Evolutionary conservation across 768 basidiomycete genomes (phyloP), one percentile per base, ranked within the genome.

Genomic region (Calocybe cyanea): DNA sequence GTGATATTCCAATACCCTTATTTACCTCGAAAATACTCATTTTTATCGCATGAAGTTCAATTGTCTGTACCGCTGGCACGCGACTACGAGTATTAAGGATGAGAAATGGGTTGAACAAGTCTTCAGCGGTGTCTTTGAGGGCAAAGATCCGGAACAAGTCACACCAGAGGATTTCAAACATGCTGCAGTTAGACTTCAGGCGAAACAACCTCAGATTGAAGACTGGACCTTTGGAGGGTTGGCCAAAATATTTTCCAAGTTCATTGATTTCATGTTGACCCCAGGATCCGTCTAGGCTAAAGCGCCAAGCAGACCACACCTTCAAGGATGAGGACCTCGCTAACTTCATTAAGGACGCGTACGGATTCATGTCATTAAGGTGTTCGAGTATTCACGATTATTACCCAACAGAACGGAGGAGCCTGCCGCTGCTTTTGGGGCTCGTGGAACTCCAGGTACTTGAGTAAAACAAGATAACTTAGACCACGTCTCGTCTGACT

Each of bases 11-110:
- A 3, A 30, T 4, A 15, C 15, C 21, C 17, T 10, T 15, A 14
- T 11, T n/a, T 23, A 31, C 11, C 38, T 36, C 23, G 31, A 33
- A 14, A 45, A 17, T 35, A 31, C 25, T 53, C 41, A 13, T 41
- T 36, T 4, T 15, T n/a, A 30, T 46, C 6, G 21, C 38, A 8
- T 35, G 7, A 31, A 87, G 84, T 92, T 92, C 70, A 92, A 92
- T 55, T 85, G 85, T 55, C 65, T 92, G 45, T 92, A 92, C 63
- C 78, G 86, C 15, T 73, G 90, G 90, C 90, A 92, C 37, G 83
- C 90, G 1, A 90, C 89, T 0, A 87, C 85, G 0, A 88, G 85
- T 35, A 54, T 58, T 13, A 72, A 75, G 43, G 89, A 91, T 43
- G 89, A 87, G 58, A 63, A 80, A 45, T 91, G 87, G 86, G 77